Percentiles rank a stretch among this genome's conserved stretches.
phyloP scores from a whole-genome alignment of 441 rosid species.

The Euphorbia schlechtendalii region DNA sequence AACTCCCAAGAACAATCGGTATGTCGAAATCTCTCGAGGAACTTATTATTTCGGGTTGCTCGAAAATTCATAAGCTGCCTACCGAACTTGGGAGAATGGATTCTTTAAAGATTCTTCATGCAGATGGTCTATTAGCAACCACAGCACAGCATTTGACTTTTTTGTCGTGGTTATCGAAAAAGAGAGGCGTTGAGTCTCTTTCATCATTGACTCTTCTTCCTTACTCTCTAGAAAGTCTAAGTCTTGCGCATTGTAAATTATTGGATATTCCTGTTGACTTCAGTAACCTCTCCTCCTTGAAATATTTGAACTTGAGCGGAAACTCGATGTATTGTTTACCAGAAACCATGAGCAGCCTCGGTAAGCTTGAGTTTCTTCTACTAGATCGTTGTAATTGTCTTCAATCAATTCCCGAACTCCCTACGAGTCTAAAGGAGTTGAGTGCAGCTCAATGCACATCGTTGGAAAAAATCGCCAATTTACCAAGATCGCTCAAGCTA shows the following conservation, averaged over 20 bases:
- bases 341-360: slow-evolving; percentile 3
- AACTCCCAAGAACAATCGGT: slow-evolving; percentile 18
- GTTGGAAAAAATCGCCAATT: slow-evolving; percentile 10
- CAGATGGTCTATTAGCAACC: slow-evolving; percentile 13
- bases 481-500: slow-evolving; percentile 11
- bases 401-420: slow-evolving; percentile 20
- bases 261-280: slow-evolving; percentile 9
- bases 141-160: not conserved
- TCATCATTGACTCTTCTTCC: slow-evolving; percentile 11
- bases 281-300: slow-evolving; percentile 9
- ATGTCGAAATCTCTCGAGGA: slow-evolving; percentile 21
- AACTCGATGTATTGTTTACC: slow-evolving; percentile 16
- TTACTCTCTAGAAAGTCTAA: slow-evolving; percentile 8
- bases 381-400: slow-evolving; percentile 16
- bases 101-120: slow-evolving; percentile 20
- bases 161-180: slow-evolving; percentile 12
- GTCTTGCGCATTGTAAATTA: slow-evolving; percentile 19
- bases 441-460: slow-evolving; percentile 15
- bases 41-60: slow-evolving; percentile 27
- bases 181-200: slow-evolving; percentile 9
- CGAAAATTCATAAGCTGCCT: slow-evolving; percentile 14
- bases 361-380: slow-evolving; percentile 18
- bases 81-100: slow-evolving; percentile 8
- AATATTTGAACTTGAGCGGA: slow-evolving; percentile 16
- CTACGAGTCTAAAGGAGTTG: slow-evolving; percentile 12